Base-by-base conservation (phyloP, 257 asterid species). In the Rehmannia glutinosa region DNA sequence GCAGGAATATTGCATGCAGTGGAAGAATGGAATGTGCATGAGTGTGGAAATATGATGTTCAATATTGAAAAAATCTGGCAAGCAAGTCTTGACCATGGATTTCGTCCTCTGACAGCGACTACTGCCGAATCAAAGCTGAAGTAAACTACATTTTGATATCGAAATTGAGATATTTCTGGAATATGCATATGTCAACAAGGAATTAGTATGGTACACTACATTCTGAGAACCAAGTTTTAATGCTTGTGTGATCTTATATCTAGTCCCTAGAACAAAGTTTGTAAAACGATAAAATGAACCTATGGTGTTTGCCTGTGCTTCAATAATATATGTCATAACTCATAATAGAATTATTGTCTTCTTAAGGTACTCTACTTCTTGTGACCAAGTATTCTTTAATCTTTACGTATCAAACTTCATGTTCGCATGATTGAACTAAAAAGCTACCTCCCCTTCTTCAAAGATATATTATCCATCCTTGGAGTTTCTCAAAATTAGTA, bases 1-100 rank as follows among this genome's bases (percentile, higher is more conserved):
- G 95, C 96, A 2, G 98, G 98, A 20, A 84, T 89, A 60, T 8
- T 92, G 62, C 98, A 92, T 28, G 95, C 86, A 0, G 15, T 77
- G 32, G 98, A 92, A 43, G 92, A 52, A 10, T 89, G 98, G 98
- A 75, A 81, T 2, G 85, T 71, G 78, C 80, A 92, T 17, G 98
- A 92, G 71, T 87, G 95, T 54, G 98, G 98, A 8, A 77, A 84
- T 62, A 75, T 55, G 76, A 85, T 85, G 84, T 70, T 92, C 72
- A 66, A 83, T 25, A 54, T 87, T 25, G 83, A 76, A 0, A 82
- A 79, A 42, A 79, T 83, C n/a, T 92, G 98, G 97, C 41, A 85
- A 73, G 89, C 95, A 8, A 75, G 81, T 59, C 82, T 89, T 0
- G 75, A 76, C 10, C 91, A 91, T 56, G 98, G 96, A 1, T 91